A percentile compares a stretch with the other conserved stretches of the same genome.
phyloP scores from a whole-genome alignment of 768 basidiomycete genomes.

The Leccinellum rugosiceps region DNA sequence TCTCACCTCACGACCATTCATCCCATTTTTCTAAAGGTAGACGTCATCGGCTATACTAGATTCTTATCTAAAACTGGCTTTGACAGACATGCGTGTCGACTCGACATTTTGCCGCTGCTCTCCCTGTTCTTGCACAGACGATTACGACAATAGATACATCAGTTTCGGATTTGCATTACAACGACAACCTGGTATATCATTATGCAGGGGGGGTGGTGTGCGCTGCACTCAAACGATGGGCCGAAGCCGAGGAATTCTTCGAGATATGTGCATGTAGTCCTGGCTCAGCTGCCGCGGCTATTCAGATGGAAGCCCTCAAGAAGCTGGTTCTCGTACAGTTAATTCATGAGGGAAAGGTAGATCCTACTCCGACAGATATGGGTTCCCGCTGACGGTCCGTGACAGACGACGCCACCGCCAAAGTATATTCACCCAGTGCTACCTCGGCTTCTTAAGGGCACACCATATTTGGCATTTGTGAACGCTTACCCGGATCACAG shows the following conservation, averaged over 20 bases:
- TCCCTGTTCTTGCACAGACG: constrained; percentile 59
- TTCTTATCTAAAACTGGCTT: not conserved
- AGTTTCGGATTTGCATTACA: constrained; percentile 67
- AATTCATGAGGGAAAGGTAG: constrained; percentile 72
- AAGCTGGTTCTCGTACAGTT: constrained; percentile 78
- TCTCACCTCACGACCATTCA: constrained; percentile 71
- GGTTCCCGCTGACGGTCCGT: not conserved
- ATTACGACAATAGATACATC: constrained; percentile 62
- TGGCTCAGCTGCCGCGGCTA: constrained; percentile 52
- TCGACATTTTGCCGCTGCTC: constrained; percentile 50
- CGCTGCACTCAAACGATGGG: constrained; percentile 60
- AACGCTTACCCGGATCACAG: constrained; percentile 62
- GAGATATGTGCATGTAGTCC: constrained; percentile 74
- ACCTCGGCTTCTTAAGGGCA: constrained; percentile 58
- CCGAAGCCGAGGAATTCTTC: constrained; percentile 70
- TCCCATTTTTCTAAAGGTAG: constrained; percentile 59
- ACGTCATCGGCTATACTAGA: constrained; percentile 14
- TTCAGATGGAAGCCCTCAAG: constrained; percentile 87
- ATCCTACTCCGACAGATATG: not conserved
- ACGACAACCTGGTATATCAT: constrained; percentile 82
- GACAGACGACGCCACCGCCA: constrained; percentile 46
- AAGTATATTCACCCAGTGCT: constrained; percentile 70
- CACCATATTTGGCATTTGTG: constrained; percentile 62
- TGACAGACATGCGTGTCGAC: constrained; percentile 55
- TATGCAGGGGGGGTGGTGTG: constrained; percentile 75